These are phyloP conservation scores for Citrus australasica DNA, from an alignment of 345 rosid genomes.

Conservation along the genomic window DNA sequence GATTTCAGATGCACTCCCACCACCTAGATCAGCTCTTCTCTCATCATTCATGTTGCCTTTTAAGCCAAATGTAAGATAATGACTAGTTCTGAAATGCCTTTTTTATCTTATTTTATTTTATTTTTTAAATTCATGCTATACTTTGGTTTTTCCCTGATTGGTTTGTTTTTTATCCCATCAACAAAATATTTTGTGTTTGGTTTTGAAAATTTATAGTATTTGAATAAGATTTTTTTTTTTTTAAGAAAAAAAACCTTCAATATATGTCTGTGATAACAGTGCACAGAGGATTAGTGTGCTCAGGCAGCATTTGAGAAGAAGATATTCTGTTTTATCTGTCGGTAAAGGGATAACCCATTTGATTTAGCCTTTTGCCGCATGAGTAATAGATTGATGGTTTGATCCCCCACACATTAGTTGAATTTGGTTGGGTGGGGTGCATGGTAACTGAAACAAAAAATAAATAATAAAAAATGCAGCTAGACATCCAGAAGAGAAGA, in stretches of 20 bases:
- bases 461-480: background rate
- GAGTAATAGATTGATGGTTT: too few species aligned
- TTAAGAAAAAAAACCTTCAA: background rate
- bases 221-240: background rate
- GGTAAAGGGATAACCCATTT: background rate
- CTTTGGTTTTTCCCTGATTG: background rate
- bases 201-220: background rate
- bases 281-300: background rate
- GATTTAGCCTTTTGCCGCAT: background rate
- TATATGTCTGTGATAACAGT: background rate
- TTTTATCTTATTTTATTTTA: background rate
- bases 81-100: constrained; percentile 7
- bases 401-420: too few species aligned
- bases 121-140: background rate
- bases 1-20: constrained; percentile 54
- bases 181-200: background rate
- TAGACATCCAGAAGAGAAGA: background rate
- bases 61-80: constrained; percentile 52
- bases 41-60: constrained; percentile 63
- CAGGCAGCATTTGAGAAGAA: background rate
- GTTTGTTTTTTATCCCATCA: background rate
- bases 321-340: background rate
- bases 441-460: background rate
- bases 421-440: background rate
- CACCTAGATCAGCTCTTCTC: constrained; percentile 54